Evolutionary conservation across 2,329 filamentous ascomycete genomes (phyloP).

Genomic region (Fusarium marasasianum): DNA sequence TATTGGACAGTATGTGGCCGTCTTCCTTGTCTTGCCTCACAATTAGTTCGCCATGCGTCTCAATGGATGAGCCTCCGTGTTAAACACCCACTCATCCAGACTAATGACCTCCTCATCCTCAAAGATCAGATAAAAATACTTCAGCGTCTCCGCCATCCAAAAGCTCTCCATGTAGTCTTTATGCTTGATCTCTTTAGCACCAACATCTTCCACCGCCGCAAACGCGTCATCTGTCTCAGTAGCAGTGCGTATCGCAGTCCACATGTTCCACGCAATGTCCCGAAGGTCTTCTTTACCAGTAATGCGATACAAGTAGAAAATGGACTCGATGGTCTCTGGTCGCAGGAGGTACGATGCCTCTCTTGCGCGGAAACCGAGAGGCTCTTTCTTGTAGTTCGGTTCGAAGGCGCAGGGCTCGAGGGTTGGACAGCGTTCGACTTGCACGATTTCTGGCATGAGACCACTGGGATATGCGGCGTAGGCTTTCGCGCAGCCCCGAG

Average conservation of each 20-base stretch:
- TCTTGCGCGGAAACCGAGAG: constrained; percentile 30
- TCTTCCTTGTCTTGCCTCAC: no score
- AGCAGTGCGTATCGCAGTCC: constrained; percentile 66
- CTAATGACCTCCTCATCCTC: constrained; percentile 69
- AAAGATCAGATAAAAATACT: constrained; percentile 80
- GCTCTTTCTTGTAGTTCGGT: not conserved
- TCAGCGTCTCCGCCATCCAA: constrained; percentile 78
- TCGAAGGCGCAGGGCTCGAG: constrained; percentile 39
- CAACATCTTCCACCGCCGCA: constrained; percentile 71
- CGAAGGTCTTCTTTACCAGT: constrained; percentile 74
- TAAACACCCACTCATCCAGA: constrained; percentile 74
- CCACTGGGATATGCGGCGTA: constrained; percentile 67
- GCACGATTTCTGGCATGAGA: constrained; percentile 70
- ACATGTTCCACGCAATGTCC: constrained; percentile 79
- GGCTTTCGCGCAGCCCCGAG: constrained; percentile 70
- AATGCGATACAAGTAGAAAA: constrained; percentile 80
- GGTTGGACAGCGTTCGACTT: constrained; percentile 53
- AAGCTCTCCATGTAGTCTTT: constrained; percentile 75
- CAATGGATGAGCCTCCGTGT: constrained; percentile 63
- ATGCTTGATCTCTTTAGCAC: constrained; percentile 56
- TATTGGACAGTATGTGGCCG: not conserved
- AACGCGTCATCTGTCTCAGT: constrained; percentile 70
- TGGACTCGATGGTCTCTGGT: constrained; percentile 76
- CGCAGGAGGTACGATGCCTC: constrained; percentile 33
- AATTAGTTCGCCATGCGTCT: constrained; percentile 21